Base-by-base conservation (phyloP, 2,329 filamentous ascomycete genomes). In the Whalleya microplaca region DNA sequence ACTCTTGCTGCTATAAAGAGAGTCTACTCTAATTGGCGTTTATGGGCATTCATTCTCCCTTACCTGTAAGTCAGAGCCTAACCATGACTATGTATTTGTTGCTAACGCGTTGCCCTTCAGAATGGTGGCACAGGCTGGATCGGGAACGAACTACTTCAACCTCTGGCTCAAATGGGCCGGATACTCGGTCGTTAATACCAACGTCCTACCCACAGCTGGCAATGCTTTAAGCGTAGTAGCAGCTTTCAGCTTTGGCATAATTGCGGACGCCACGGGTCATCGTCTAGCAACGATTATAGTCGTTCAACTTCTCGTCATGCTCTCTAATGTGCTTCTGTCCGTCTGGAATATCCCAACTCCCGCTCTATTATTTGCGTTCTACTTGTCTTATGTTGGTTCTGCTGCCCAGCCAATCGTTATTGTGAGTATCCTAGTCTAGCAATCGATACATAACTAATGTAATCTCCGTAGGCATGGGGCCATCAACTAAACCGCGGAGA, bases 361-460 rank as follows among this genome's bases (percentile, higher is more conserved):
- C 0, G 58, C 61, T 12, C 51, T 64, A 16, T 37, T 37, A 14
- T 37, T 37, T 37, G 32, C 32, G 9, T 40, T 68, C 58, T 68
- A 67, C 41, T 48, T 68, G 1, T 56, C 62, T 0, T 68, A 67
- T 42, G 46, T 56, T 7, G 58, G 61, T 1, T 53, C 59, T 0
- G 64, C 66, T 1, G 59, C 64, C 1, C 61, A 61, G 7, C 66
- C 66, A 2, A 63, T 68, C 7, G 48, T 68, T n/a, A 68, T 68
- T 14, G 62, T 64, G 23, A 55, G 63, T 53, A 19, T 12, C 12
- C 45, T 21, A 27, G 1, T 37, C 21, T n/a, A 19, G 9, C 14
- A 19, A 23, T 19, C 21, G n/a, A 43, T 23, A 20, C 16, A 27
- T n/a, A 20, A 48, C 51, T 45, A 43, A 47, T 27, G 4, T 8